Conservation (phyloP, 2,329 filamentous ascomycete species). For the Dactylonectria macrodidyma region DNA sequence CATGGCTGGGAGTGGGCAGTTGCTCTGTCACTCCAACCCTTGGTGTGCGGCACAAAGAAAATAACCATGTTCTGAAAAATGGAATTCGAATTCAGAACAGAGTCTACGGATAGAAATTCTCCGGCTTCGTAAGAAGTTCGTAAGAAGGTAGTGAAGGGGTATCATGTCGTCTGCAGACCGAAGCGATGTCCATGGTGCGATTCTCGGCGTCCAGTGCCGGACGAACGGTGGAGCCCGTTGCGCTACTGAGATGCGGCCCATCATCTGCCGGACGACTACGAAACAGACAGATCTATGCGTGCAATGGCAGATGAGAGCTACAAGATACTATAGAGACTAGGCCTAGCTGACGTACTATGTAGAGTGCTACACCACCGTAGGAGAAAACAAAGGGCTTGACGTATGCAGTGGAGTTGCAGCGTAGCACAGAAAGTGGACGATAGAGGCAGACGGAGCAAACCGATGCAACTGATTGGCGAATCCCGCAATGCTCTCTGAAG, state of each 20-base stretch:
- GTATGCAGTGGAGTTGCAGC: conserved; percentile 14
- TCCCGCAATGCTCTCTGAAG: conserved; percentile 20
- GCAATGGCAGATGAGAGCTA: conserved; percentile 9
- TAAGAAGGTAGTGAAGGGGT: conserved; percentile 2
- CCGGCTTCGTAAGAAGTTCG: not conserved
- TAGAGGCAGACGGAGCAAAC: conserved; percentile 3
- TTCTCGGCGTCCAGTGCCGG: conserved; percentile 21
- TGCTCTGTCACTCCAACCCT: conserved; percentile 8
- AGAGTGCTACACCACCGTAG: not conserved
- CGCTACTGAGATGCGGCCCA: conserved; percentile 29
- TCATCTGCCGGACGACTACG: conserved; percentile 40
- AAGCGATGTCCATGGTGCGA: conserved; percentile 25
- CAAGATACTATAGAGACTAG: conserved; percentile 1
- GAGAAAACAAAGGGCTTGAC: conserved; percentile 12
- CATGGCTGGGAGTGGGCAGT: conserved; percentile 31
- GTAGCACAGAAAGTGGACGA: conserved; percentile 25
- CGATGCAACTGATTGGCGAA: conserved; percentile 22
- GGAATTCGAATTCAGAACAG: conserved; percentile 23
- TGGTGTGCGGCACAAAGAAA: conserved; percentile 16
- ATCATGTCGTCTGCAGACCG: conserved; percentile 4
- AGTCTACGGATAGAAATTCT: conserved; percentile 11
- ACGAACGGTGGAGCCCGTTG: conserved; percentile 38
- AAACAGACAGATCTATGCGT: conserved; percentile 36
- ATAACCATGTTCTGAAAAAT: conserved; percentile 9
- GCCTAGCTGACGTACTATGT: not conserved